Percentiles rank a stretch among this genome's conserved stretches.
These are phyloP conservation scores for Saccharomycopsis amapae DNA, from an alignment of 805 yeast species.

Conservation along the genomic window DNA sequence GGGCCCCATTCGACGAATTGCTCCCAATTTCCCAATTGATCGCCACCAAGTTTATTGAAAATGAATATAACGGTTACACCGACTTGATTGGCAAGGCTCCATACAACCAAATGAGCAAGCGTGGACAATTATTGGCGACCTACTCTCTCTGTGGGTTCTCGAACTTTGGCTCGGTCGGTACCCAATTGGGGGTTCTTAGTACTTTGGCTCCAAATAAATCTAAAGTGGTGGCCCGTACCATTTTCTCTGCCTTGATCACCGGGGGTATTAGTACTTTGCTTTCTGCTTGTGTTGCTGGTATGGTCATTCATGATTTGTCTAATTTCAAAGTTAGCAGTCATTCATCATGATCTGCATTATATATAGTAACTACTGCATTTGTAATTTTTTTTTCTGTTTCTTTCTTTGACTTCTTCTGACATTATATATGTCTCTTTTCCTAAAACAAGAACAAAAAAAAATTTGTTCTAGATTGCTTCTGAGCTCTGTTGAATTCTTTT, in stretches of 20 bases:
- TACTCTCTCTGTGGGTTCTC: constrained; percentile 59
- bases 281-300: constrained; percentile 55
- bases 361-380: background rate
- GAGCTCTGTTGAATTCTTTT: too few relatives aligned
- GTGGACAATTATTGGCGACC: constrained; percentile 51
- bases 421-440: background rate
- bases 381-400: background rate
- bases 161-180: constrained; percentile 55
- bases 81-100: constrained; percentile 36
- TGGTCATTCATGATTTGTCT: constrained; percentile 47
- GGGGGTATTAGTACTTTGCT: constrained; percentile 49
- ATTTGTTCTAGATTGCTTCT: too few relatives aligned
- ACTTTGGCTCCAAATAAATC: constrained; percentile 46
- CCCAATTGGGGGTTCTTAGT: constrained; percentile 52
- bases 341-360: background rate
- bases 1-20: constrained; percentile 47
- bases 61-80: constrained; percentile 52
- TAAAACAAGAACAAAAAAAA: background rate
- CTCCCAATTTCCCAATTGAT: constrained; percentile 44
- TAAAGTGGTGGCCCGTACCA: constrained; percentile 39
- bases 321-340: constrained; percentile 17
- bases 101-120: constrained; percentile 39
- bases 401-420: background rate
- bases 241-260: constrained; percentile 42
- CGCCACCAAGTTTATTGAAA: constrained; percentile 52